Conservation (phyloP, 2,329 filamentous ascomycete species). For the Xylariaceae sp. region DNA sequence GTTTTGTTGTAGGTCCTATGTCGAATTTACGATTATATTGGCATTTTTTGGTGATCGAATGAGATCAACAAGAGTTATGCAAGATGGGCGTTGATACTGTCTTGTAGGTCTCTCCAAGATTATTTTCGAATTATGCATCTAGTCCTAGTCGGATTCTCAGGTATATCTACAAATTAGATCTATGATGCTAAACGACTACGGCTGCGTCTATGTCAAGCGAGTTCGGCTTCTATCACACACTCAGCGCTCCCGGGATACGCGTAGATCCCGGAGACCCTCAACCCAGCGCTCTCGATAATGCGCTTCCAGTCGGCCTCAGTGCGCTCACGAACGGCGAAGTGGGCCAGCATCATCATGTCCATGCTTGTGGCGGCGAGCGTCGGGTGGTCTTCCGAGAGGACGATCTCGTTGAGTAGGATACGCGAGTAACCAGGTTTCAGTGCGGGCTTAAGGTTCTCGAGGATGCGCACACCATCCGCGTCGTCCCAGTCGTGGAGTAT, state of each 20-base stretch:
- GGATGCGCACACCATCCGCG: constrained; percentile 30
- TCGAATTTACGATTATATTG: no score
- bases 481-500: constrained; percentile 38
- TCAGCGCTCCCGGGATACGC: constrained; percentile 21
- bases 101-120: no score
- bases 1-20: no score
- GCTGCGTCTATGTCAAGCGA: constrained; percentile 5
- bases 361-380: constrained; percentile 23
- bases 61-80: no score
- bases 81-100: no score
- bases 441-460: constrained; percentile 27
- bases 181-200: no score
- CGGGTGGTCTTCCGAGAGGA: constrained; percentile 29
- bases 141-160: no score
- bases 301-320: constrained; percentile 18
- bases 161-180: no score
- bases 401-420: constrained; percentile 39
- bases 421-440: constrained; percentile 34
- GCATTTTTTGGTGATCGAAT: no score
- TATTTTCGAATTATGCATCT: no score
- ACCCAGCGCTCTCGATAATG: constrained; percentile 18
- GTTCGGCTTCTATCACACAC: constrained; percentile 24
- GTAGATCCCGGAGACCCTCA: constrained; percentile 18
- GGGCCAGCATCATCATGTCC: constrained; percentile 25
- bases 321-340: constrained; percentile 21